Conservation (phyloP, 2,329 filamentous ascomycete species). For the Sporothrix sp. region DNA sequence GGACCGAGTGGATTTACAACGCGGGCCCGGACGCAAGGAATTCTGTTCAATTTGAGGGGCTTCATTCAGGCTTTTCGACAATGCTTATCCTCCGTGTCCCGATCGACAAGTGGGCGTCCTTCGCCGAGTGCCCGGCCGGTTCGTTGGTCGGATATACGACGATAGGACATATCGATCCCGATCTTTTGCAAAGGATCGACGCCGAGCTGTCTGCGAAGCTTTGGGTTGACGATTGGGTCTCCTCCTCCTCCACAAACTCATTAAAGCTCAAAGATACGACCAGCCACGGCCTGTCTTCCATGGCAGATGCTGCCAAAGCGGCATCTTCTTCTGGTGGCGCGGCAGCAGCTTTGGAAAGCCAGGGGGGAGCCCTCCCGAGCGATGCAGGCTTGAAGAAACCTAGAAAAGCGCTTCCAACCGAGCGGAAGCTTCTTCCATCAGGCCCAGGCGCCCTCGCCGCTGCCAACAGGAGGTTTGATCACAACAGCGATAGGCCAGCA, state of each 20-base stretch:
- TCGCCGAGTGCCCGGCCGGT: constrained; percentile 14
- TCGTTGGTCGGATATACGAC: constrained; percentile 17
- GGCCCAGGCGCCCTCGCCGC: background rate
- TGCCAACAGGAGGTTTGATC: background rate
- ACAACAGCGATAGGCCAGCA: background rate
- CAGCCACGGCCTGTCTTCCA: background rate
- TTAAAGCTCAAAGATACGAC: background rate
- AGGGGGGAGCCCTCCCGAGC: no score
- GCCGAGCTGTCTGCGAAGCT: constrained; percentile 14
- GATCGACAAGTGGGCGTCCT: constrained; percentile 11
- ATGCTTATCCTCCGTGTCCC: constrained; percentile 17
- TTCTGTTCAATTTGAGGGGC: constrained; percentile 15
- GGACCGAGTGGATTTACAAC: constrained; percentile 18
- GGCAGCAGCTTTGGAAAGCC: no score
- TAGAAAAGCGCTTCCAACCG: constrained; percentile 17
- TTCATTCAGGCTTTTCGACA: constrained; percentile 15
- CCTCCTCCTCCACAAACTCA: background rate
- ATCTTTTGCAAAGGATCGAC: constrained; percentile 12
- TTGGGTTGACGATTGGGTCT: constrained; percentile 4
- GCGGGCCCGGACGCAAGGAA: constrained; percentile 9
- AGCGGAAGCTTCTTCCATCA: constrained; percentile 15
- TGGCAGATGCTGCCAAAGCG: background rate
- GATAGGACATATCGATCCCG: constrained; percentile 10
- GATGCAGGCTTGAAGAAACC: constrained; percentile 8
- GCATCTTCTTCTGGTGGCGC: background rate